Evolutionary conservation across 192 early-diverging fungal genomes (phyloP), one percentile per base, ranked within the genome.

Genomic region (Piromyces sp.): DNA sequence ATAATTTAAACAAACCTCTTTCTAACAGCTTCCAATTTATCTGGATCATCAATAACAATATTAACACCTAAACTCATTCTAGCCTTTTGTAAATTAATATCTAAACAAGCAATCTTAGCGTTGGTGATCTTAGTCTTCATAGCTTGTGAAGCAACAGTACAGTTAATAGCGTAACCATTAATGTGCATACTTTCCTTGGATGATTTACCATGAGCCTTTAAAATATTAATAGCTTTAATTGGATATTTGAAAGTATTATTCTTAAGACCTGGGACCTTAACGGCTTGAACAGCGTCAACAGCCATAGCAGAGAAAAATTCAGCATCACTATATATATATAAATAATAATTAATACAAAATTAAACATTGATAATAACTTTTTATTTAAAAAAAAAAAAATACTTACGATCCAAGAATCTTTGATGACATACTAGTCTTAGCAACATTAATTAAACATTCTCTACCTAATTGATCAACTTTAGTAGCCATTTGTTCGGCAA

Each of bases 11-110:
- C 36, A 16, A 85, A 95, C 92, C 94, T 87, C 82, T 92, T 91
- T 82, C 98, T 91, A 84, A 99, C 98, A 38, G 93, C 98, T 88
- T 99, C 98, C 17, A 99, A 90, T 86, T 98, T 93, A 83, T 98
- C 94, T 19, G 98, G 98, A 85, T 99, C 95, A 86, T 99, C 98
- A 79, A 99, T 94, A 51, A 97, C 94, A 85, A 99, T 97, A 85
- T 98, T 94, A 79, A 99, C 96, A 80, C 98, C 98, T 58, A 99
- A 86, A 87, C 95, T 93, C 98, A 99, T 98, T 82, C 97, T 92
- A 17, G 95, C 94, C 89, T 97, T 98, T 88, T 96, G 96, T 79
- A 99, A 90, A 90, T 99, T 98, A 88, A 99, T 97, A 85, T 99
- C 98, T 80, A 99, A 88, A 83, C 95, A 96, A 19, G 97, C 95